Base-by-base conservation (phyloP, 306 rosid genomes). In the Begonia masoniana region DNA sequence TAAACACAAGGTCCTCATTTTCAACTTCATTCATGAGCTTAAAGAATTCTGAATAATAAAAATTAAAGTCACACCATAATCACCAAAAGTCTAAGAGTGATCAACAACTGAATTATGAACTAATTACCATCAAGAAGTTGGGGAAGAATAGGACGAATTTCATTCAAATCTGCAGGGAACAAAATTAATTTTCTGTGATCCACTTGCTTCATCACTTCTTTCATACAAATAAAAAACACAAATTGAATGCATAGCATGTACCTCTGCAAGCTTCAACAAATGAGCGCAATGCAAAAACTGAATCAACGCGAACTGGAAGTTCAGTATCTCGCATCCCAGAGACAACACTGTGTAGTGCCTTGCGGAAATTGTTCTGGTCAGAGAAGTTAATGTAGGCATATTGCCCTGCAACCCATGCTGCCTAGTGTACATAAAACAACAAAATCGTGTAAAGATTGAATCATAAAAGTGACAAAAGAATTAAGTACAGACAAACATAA, bases 361-460 rank as follows among this genome's bases (percentile, higher is more conserved):
- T 80, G 17, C 73, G 87, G 62, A 89, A 89, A 74, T 85, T 89
- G 77, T 85, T 78, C 70, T 81, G 87, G 60, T 89, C 91, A 9
- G 87, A 71, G 57, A 89, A 89, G 76, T 64, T 85, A 58, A 89
- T 72, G 56, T 80, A 79, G 48, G 94, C 94, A 68, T 89, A 89
- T 61, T 89, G 97, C 74, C 97, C 97, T 2, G 95, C 85, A 66
- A 89, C 97, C 97, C 97, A 89, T 55, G 97, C 94, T 10, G 97
- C 95, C 97, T 89, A 66, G 67, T 58, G 64, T 59, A 49, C 68
- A 65, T 41, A 62, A 51, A 14, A 51, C 57, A 9, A 31, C 39
- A 31, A 6, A 31, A 31, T 31, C 8, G 0, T 5, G 39, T 31
- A 31, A 31, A 5, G 39, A 2, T 31, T 31, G 39, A 31, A 31